Evolutionary conservation across 352 stramenopile genomes (phyloP).

Genomic region (Globisporangium carolinianum): DNA sequence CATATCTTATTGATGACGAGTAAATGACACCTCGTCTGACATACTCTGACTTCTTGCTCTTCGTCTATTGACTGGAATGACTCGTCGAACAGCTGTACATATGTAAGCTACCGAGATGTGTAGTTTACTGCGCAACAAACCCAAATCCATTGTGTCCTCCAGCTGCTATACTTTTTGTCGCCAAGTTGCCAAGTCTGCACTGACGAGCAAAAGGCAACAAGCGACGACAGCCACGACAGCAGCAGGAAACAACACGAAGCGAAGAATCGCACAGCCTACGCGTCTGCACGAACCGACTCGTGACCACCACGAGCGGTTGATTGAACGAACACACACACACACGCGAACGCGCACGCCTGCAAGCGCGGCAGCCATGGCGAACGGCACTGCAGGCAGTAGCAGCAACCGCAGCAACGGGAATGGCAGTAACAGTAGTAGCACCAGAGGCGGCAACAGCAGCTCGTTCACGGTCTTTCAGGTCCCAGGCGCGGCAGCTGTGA

Average conservation of each 20-base stretch:
- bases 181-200: no score
- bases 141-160: no score
- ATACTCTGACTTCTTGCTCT: no score
- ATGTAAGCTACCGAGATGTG: no score
- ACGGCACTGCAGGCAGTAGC: neutral
- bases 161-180: no score
- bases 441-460: conserved; percentile 9
- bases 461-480: conserved; percentile 72
- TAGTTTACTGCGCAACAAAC: no score
- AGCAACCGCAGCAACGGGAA: neutral
- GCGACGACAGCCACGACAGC: neutral
- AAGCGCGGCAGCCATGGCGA: neutral
- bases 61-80: no score
- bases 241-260: neutral
- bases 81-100: no score
- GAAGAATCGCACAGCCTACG: neutral
- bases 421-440: neutral
- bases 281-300: no score
- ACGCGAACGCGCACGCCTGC: neutral
- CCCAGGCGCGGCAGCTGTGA: conserved; percentile 17
- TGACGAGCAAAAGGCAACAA: neutral
- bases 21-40: no score
- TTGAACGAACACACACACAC: neutral
- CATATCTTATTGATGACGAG: no score
- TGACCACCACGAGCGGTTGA: no score